Evolutionary conservation across 768 basidiomycete genomes (phyloP).

Genomic region (Mycena venus): DNA sequence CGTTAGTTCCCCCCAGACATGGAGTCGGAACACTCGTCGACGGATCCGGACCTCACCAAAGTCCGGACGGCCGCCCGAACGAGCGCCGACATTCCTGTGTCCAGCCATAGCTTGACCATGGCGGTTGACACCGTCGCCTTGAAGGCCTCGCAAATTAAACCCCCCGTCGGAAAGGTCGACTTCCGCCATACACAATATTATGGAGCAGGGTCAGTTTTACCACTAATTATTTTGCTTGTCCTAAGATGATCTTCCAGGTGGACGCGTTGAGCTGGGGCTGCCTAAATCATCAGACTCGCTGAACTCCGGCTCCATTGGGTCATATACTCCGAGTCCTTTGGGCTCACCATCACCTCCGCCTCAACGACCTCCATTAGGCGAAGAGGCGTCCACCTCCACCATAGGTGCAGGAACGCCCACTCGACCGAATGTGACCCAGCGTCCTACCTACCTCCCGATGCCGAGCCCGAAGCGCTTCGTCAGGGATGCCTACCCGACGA

Average conservation of each 20-base stretch:
- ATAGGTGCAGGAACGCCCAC: not conserved
- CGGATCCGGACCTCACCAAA: conserved; percentile 35
- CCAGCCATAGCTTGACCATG: conserved; percentile 40
- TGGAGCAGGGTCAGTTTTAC: conserved; percentile 69
- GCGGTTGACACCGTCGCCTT: conserved; percentile 47
- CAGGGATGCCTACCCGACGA: conserved; percentile 26
- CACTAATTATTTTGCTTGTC: not conserved
- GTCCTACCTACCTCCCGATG: conserved; percentile 37
- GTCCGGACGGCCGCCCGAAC: conserved; percentile 35
- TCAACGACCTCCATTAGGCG: not conserved
- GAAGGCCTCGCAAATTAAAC: conserved; percentile 42
- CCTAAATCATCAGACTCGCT: conserved; percentile 43
- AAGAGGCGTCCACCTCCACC: conserved; percentile 17
- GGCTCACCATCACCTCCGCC: conserved; percentile 17
- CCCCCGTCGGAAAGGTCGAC: conserved; percentile 47
- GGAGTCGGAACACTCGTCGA: conserved; percentile 40
- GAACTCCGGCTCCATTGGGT: not conserved
- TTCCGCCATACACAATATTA: conserved; percentile 72
- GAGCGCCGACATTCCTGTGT: conserved; percentile 29
- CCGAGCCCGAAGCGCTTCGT: conserved; percentile 33
- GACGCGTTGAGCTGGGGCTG: conserved; percentile 69
- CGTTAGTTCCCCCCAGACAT: conserved; percentile 46
- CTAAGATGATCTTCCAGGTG: conserved; percentile 51
- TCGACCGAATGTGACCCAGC: not conserved
- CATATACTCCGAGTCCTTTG: conserved; percentile 20